Evolutionary conservation across 1,139 yeast genomes (phyloP), one percentile per base, ranked within the genome.

Genomic region (Yamadazyma buinensis): DNA sequence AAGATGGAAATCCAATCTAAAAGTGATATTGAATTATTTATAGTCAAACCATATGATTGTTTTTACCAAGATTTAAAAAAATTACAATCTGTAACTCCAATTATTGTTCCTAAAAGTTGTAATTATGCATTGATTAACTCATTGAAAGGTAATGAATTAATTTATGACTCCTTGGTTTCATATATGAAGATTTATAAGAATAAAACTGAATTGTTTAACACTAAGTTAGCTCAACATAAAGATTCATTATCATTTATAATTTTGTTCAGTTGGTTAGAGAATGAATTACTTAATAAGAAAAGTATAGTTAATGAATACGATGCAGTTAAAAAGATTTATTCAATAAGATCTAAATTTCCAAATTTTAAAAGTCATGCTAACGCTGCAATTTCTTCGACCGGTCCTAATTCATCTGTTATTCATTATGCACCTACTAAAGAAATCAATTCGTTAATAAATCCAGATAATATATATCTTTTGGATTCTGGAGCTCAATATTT

Each of bases 401-500:
- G 80, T 2, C 47, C 75, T 7, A 75, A 75, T 44, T 68, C 75
- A 2, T 70, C 80, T 1, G 61, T 75, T 17, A 70, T 73, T 23
- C 80, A 75, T 42, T 75, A 75, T 46, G 69, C 72, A 2, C 80
- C 80, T 7, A 63, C 73, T 1, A 55, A 59, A 22, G 64, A 62
- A 2, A 49, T 59, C 8, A 55, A 55, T 36, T 52, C 64, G 2
- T 42, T 56, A 0, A 64, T 75, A 32, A 72, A 73, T 41, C 64
- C 68, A 3, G 45, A 51, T 7, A 50, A 61, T 11, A 51, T 74
- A 1, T 72, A 63, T 37, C 52, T 75, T 26, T 41, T 70, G 17
- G 80, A 75, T 47, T 66, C 77, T 0, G 80, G 80, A 3, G 70
- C 75, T 3, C 80, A 75, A 32, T 75, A 60, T 45, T 53, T 74